phyloP scores from a whole-genome alignment of 2,329 filamentous ascomycete genomes.

The Diaporthe sp. region DNA sequence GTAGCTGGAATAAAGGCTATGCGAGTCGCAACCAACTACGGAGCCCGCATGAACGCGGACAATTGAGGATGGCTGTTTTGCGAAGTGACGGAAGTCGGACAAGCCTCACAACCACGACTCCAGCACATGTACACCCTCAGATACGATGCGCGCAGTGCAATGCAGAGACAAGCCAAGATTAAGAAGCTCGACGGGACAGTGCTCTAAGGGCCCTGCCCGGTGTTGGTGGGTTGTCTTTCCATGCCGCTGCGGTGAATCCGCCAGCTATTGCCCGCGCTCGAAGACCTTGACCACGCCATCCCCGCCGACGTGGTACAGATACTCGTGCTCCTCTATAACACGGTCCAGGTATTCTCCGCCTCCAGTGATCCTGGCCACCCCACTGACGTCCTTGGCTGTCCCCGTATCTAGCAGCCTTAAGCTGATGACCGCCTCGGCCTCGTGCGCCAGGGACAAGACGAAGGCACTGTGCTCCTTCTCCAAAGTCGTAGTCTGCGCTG shows the following conservation, averaged over 20 bases:
- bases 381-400: constrained; percentile 90
- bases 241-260: constrained; percentile 37
- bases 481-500: constrained; percentile 71
- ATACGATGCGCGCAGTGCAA: constrained; percentile 4
- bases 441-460: constrained; percentile 79
- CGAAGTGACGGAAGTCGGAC: constrained; percentile 7
- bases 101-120: neutral
- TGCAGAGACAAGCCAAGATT: constrained; percentile 27
- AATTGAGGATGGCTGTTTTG: constrained; percentile 19
- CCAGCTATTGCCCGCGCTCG: constrained; percentile 76
- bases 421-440: constrained; percentile 78
- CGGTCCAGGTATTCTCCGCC: constrained; percentile 56
- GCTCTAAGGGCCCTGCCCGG: neutral
- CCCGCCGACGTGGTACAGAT: constrained; percentile 83
- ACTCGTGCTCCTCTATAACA: constrained; percentile 73
- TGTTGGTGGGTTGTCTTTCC: constrained; percentile 42
- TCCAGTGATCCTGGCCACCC: constrained; percentile 82
- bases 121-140: constrained; percentile 3
- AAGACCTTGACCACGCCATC: constrained; percentile 89
- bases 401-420: constrained; percentile 87
- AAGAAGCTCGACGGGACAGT: neutral
- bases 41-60: constrained; percentile 4
- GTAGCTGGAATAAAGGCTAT: constrained; percentile 42
- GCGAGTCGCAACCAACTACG: constrained; percentile 37
- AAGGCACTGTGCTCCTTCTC: constrained; percentile 82